Evolutionary conservation across 2,329 filamentous ascomycete species (phyloP).

Genomic region (Trematosphaeria pertusa): DNA sequence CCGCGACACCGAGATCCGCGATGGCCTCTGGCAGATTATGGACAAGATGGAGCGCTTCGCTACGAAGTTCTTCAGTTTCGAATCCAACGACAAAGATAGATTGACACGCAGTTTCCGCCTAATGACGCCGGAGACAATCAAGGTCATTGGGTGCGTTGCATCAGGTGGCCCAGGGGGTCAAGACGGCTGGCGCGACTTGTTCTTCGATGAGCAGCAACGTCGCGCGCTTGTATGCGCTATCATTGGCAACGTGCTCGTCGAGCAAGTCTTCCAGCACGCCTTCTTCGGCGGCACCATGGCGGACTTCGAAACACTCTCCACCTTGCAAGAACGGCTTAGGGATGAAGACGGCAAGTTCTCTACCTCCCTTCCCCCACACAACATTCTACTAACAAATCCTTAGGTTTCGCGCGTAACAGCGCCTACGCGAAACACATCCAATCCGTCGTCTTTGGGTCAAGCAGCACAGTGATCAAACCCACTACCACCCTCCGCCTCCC

Average conservation of each 20-base stretch:
- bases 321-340: conserved; percentile 15
- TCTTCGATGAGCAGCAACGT: conserved; percentile 23
- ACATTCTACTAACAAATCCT: conserved; percentile 1
- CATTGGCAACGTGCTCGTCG: conserved; percentile 37
- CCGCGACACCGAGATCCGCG: conserved; percentile 35
- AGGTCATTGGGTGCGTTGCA: conserved; percentile 34
- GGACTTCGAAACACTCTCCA: conserved; percentile 9
- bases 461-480: too few species aligned
- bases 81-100: not conserved
- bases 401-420: conserved; percentile 30
- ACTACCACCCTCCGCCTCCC: conserved; percentile 18
- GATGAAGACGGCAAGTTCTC: conserved; percentile 32
- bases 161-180: conserved; percentile 30
- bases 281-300: conserved; percentile 30
- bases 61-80: conserved; percentile 14
- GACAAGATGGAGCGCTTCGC: conserved; percentile 25
- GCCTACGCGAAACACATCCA: conserved; percentile 18
- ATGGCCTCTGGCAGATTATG: conserved; percentile 25
- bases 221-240: conserved; percentile 32
- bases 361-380: not conserved
- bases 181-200: conserved; percentile 34
- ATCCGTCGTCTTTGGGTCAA: too few species aligned
- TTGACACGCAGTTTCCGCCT: conserved; percentile 1
- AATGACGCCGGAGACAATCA: conserved; percentile 23
- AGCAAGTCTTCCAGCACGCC: conserved; percentile 36